Evolutionary conservation across 208 protist species (phyloP), one percentile per base, ranked within the genome.

Genomic region (Trichomonas vaginalis): DNA sequence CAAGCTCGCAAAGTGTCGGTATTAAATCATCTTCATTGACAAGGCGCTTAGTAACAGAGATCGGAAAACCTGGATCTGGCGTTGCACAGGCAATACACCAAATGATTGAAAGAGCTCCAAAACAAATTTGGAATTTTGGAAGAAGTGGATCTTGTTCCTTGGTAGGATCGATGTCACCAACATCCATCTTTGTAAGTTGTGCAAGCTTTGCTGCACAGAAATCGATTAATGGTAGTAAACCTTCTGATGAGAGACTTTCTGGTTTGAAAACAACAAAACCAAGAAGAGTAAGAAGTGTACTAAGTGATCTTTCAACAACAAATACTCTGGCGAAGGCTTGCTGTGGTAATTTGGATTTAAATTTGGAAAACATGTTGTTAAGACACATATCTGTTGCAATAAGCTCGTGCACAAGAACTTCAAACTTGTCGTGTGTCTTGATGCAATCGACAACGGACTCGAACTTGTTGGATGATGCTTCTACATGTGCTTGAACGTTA

Each of bases 251-350:
- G 15, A 92, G 23, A 49, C 46, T 32, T 37, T 92, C 86, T 35
- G 86, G 86, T n/a, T 92, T 42, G 45, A 51, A 92, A 92, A 92
- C 86, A 51, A 92, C 86, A 39, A 92, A 45, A 48, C 46, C 86
- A 8, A 92, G 27, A 1, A 92, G 45, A 51, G 42, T 92, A 12
- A 92, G 17, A 51, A 92, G 42, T 35, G 86, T 51, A 39, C 1
- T 92, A 9, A 45, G 45, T 39, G 45, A 56, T 42, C 86, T 92
- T 92, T 92, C 86, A 10, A 17, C 8, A 42, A 92, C 37, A 51
- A 56, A 92, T 2, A 42, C 46, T n/a, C 86, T 23, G 0, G n/a
- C 45, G 45, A 92, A 92, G 2, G 86, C 86, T 8, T 48, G 40
- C 39, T 51, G 12, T 35, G 23, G 40, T 51, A 51, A 92, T n/a